These are phyloP conservation scores for Malassezia brasiliensis DNA, from an alignment of 1,284 basidiomycete genomes.

Conservation along the genomic window DNA sequence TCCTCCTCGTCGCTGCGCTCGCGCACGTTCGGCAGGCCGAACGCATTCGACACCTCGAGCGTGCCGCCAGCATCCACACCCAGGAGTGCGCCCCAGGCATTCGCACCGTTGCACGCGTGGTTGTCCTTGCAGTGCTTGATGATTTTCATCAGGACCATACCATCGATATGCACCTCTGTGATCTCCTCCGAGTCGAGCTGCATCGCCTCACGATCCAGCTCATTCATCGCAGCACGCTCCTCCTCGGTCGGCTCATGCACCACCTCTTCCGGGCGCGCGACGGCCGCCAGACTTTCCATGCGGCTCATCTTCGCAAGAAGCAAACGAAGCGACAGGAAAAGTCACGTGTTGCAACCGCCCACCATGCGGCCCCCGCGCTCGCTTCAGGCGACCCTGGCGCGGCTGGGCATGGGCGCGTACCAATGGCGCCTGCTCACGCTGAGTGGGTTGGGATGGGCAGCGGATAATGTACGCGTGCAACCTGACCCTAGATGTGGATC, in stretches of 20 bases:
- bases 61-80: conserved; percentile 44
- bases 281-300: conserved; percentile 10
- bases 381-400: conserved; percentile 61
- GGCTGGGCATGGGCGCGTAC: conserved; percentile 69
- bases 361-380: neutral
- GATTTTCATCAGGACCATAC: conserved; percentile 45
- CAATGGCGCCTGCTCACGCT: conserved; percentile 31
- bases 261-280: conserved; percentile 14
- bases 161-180: conserved; percentile 41
- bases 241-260: conserved; percentile 2
- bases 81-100: conserved; percentile 40
- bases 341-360: neutral
- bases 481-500: conserved; percentile 31
- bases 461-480: conserved; percentile 24
- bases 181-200: conserved; percentile 39
- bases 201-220: conserved; percentile 24
- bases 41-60: conserved; percentile 43
- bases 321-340: neutral
- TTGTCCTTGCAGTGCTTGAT: conserved; percentile 47
- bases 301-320: conserved; percentile 15
- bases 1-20: conserved; percentile 41
- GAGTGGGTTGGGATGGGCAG: conserved; percentile 38
- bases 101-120: conserved; percentile 28
- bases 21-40: conserved; percentile 35
- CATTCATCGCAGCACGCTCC: neutral